Evolutionary conservation across 2,329 filamentous ascomycete genomes (phyloP), one percentile per base, ranked within the genome.

Genomic region (Penicillium fuscoglaucum): DNA sequence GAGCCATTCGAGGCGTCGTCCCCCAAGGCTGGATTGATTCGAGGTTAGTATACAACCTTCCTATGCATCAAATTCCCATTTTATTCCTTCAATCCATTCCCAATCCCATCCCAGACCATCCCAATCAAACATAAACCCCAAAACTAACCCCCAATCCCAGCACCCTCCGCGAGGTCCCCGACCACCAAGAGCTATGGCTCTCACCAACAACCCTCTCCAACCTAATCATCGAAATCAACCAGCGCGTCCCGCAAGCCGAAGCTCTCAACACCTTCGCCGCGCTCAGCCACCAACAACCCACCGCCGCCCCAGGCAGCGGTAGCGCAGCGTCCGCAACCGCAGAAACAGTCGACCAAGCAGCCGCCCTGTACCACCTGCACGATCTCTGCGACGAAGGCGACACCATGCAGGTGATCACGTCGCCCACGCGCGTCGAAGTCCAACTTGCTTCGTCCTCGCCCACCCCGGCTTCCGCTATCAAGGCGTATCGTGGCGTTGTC

Each of bases 151-250:
- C 2, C 13, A 35, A 39, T 29, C 41, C 58, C 58, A 76, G 73
- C 58, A 61, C 66, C 52, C 65, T 75, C 49, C 73, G 72, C 59
- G 67, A 78, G 69, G 68, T 78, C 52, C 75, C 76, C 43, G 71
- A 76, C 60, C 90, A 96, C 75, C 93, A 98, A 79, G 93, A 97
- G 80, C 89, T 97, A 66, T 96, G 87, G 79, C 88, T 97, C 70
- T 91, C 96, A 72, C 83, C 85, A 63, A 83, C 89, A 62, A 92
- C 91, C 50, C 93, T 93, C 74, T 91, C 90, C 3, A 92, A 85
- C 76, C 87, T 96, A 73, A 93, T 96, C 67, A 84, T 97, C 75
- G 93, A 98, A 69, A 91, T 98, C 70, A 89, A 90, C 55, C 89
- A 97, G 79, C 89, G 90, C 56, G 88, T 96, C 24, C 84, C 70